Conservation (phyloP, 257 asterid species). For the Salvia hispanica region DNA sequence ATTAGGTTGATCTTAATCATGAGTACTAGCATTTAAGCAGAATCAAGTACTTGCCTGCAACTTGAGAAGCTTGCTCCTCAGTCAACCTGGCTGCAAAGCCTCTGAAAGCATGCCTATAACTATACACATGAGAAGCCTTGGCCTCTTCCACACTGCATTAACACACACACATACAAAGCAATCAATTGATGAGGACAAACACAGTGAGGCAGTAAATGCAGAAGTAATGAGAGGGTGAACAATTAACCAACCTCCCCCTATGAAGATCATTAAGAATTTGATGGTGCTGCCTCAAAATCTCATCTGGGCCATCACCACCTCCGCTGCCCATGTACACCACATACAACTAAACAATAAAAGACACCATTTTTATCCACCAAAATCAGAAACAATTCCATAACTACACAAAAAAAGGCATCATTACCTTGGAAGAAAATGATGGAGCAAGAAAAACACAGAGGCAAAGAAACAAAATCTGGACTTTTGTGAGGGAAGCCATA, state of each 20-base stretch:
- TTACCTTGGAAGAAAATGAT: conserved; percentile 74
- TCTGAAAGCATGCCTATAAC: conserved; percentile 87
- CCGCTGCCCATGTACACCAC: conserved; percentile 94
- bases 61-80: conserved; percentile 74
- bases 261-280: conserved; percentile 73
- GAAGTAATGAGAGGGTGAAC: conserved; percentile 13
- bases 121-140: conserved; percentile 76
- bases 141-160: conserved; percentile 74
- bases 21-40: conserved; percentile 24
- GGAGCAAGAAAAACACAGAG: conserved; percentile 51
- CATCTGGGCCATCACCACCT: conserved; percentile 70
- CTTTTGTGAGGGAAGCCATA: conserved; percentile 56
- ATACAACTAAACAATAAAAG: conserved; percentile 57
- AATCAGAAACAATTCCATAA: conserved; percentile 15
- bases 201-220: neutral
- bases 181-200: conserved; percentile 1
- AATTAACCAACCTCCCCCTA: conserved; percentile 83
- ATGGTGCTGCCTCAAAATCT: conserved; percentile 68
- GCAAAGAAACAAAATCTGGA: conserved; percentile 34
- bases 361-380: neutral
- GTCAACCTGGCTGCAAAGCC: conserved; percentile 97
- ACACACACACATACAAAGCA: conserved; percentile 10
- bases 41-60: conserved; percentile 54
- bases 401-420: conserved; percentile 24
- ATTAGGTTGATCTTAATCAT: conserved; percentile 21